Conservation (phyloP, 805 yeast species). For the Pichia paraexigua region DNA sequence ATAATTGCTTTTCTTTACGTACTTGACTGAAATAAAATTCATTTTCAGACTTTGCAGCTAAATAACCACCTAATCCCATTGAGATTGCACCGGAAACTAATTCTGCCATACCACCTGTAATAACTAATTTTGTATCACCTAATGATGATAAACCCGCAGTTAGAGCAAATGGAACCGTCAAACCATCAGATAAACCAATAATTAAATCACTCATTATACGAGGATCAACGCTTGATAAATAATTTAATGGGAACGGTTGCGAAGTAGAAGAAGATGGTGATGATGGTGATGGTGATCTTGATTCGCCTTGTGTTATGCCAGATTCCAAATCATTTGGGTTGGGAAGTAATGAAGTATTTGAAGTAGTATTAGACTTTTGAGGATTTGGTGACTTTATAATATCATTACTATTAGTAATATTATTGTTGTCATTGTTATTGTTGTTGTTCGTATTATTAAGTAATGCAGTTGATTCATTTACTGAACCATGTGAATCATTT, state of each 20-base stretch:
- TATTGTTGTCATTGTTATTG: not conserved
- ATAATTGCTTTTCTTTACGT: slow-evolving; percentile 57
- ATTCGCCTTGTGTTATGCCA: not conserved
- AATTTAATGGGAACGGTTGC: slow-evolving; percentile 3
- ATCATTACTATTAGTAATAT: not conserved
- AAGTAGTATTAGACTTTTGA: not conserved
- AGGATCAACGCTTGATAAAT: slow-evolving; percentile 64
- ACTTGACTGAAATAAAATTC: slow-evolving; percentile 71
- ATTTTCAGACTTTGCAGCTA: slow-evolving; percentile 87
- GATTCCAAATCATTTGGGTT: slow-evolving; percentile 3
- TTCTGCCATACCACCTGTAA: slow-evolving; percentile 98
- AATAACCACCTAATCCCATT: slow-evolving; percentile 95
- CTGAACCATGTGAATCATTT: not conserved
- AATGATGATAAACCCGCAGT: slow-evolving; percentile 92
- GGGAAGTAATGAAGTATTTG: not conserved
- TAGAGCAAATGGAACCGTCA: slow-evolving; percentile 97
- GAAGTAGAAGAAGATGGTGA: not conserved
- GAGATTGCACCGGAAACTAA: slow-evolving; percentile 94
- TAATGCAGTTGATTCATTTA: slow-evolving; percentile 1
- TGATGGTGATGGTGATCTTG: not conserved
- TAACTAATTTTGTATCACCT: slow-evolving; percentile 84
- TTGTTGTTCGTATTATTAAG: not conserved
- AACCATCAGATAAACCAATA: slow-evolving; percentile 90
- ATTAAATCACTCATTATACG: slow-evolving; percentile 90
- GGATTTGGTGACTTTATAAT: not conserved